These are phyloP conservation scores for Candida mesenterica DNA, from an alignment of 1,139 yeast species.

Conservation along the genomic window DNA sequence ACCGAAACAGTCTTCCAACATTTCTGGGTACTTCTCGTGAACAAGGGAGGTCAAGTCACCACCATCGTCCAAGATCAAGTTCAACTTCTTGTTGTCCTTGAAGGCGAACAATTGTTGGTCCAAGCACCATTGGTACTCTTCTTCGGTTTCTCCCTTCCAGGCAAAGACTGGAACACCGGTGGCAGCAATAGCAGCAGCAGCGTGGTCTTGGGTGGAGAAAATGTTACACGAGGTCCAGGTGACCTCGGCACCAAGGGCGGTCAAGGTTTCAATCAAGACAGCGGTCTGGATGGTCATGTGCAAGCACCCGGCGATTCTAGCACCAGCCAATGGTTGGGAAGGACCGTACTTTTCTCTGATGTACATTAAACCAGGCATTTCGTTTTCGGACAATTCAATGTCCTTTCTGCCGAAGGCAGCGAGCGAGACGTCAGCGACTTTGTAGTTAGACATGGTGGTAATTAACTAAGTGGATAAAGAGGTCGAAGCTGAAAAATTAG, in stretches of 20 bases:
- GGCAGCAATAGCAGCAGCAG: constrained; percentile 99
- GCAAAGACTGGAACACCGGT: constrained; percentile 99
- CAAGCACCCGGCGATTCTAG: constrained; percentile 98
- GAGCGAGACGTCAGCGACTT: constrained; percentile 96
- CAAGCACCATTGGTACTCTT: constrained; percentile 99
- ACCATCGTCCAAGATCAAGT: constrained; percentile 99
- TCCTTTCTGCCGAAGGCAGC: constrained; percentile 99
- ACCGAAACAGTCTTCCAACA: constrained; percentile 94
- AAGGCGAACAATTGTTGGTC: constrained; percentile 98
- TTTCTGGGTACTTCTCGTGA: constrained; percentile 98
- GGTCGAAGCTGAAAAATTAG: neutral
- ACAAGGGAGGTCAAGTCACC: constrained; percentile 98
- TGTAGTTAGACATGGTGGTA: constrained; percentile 52
- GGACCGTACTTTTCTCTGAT: constrained; percentile 92
- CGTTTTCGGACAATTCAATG: constrained; percentile 98
- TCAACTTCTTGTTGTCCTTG: constrained; percentile 94
- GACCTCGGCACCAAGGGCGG: constrained; percentile 98
- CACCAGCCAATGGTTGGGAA: constrained; percentile 96
- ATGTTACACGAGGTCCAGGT: constrained; percentile 99
- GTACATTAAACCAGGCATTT: constrained; percentile 99
- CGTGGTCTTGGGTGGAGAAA: constrained; percentile 99
- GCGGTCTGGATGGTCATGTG: constrained; percentile 99
- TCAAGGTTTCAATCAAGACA: constrained; percentile 95
- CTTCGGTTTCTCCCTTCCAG: constrained; percentile 99
- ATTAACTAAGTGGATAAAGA: constrained; percentile 8